Evolutionary conservation across 306 rosid genomes (phyloP), one percentile per base, ranked within the genome.

Genomic region (Medicago arabica): DNA sequence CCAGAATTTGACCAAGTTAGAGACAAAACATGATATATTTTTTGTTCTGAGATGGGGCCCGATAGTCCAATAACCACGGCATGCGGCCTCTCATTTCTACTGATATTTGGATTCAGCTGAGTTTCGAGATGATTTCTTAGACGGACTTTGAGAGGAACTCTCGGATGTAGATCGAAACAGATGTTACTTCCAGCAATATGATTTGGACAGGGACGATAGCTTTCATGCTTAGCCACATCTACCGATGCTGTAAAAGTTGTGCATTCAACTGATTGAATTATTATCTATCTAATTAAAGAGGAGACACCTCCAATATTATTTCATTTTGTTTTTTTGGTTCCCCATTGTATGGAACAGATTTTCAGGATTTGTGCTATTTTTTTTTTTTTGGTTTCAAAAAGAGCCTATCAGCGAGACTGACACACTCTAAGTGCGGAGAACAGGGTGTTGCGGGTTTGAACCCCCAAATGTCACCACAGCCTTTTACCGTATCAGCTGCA

Each of bases 91-190:
- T 60, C 34, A 28, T 68, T 77, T 81, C 80, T 78, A 43, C 78
- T 80, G 46, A 77, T 77, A 62, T 59, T 18, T 76, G 78, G 59
- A 61, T 84, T 65, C 74, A 41, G 61, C 72, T 75, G 62, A 81
- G 76, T 64, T 80, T 72, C 58, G 73, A 79, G 75, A 79, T 71
- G 67, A 74, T 75, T 74, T 77, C 78, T 74, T 68, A 25, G 80
- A 66, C 38, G 81, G 81, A 44, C 67, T 41, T 71, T 74, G 47
- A 61, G 25, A 71, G 66, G 82, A 80, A 38, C 80, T 50, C 80
- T 75, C 72, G 6, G 50, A 72, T 65, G 44, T 44, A 67, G 63
- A 79, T 63, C 80, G 55, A 79, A 75, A 75, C 53, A 76, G 53
- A 51, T 17, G 51, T 67, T 67, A 67, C 59, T 77, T 79, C 71